Evolutionary conservation across 257 asterid species (phyloP), one percentile per base, ranked within the genome.

Genomic region (Parsonsia alboflavescens): DNA sequence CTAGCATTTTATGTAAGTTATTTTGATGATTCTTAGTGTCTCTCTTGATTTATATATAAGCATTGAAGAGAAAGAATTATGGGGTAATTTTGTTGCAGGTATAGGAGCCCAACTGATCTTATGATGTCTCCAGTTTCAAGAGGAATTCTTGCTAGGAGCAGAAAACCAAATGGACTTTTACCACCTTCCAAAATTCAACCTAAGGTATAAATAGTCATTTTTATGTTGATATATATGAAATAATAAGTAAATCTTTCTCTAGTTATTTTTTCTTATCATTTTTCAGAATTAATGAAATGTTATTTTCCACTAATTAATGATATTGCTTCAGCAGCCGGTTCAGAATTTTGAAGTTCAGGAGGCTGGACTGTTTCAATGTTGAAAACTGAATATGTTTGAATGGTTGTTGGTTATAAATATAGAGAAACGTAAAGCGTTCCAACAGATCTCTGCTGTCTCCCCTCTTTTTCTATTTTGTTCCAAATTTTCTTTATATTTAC

Each of bases 81-180:
- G 3, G 10, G 50, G 42, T 39, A 42, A n/a, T 65, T 19, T 17
- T 65, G 57, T 45, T 24, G 71, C 81, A 89, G 93, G 84, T 91
- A 91, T 75, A 83, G 86, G 49, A 89, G 93, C 44, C 96, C 96
- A 45, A 91, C 96, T 24, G 91, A 91, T 86, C 89, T 82, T 69
- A 88, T 88, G 79, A 85, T 88, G 89, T 89, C 96, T 48, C 96
- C 94, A 17, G 86, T 84, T n/a, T 85, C 91, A 0, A 86, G 83
- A 84, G 84, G 88, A 54, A 87, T 89, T 75, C 87, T 91, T 72
- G 89, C 73, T 33, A 39, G 66, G 83, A 72, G 73, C 26, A 87
- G 81, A 79, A 91, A 79, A 80, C 78, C 88, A 17, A 76, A 76
- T 72, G 86, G 78, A 71, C 78, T 86, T 19, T 81, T 87, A 73